These are phyloP conservation scores for Heteromeles arbutifolia DNA, from an alignment of 306 rosid species.

Conservation along the genomic window DNA sequence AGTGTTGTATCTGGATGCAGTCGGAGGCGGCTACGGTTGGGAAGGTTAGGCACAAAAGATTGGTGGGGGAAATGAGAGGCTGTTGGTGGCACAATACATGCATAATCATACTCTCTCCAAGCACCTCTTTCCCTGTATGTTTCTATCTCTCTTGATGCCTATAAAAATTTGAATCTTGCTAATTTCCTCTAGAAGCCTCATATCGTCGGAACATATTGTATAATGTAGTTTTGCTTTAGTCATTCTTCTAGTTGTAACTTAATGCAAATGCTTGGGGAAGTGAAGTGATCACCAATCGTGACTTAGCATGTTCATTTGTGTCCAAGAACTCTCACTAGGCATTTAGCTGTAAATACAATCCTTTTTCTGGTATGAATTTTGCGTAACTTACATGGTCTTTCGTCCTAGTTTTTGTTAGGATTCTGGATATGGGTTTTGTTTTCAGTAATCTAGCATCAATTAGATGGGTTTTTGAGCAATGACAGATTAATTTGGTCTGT, in stretches of 20 bases:
- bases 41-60: constrained; percentile 20
- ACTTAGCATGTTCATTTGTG: neutral
- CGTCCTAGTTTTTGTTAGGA: neutral
- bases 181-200: neutral
- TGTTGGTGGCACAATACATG: constrained; percentile 32
- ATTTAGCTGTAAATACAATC: neutral
- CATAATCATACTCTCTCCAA: constrained; percentile 29
- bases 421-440: too few species aligned
- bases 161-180: neutral
- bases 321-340: neutral
- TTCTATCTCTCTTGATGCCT: neutral
- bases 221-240: neutral
- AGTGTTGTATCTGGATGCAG: neutral
- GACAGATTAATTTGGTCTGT: too few species aligned
- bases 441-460: too few species aligned
- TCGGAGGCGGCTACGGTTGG: constrained; percentile 27
- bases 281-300: neutral
- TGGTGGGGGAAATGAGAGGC: constrained; percentile 32
- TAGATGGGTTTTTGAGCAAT: too few species aligned
- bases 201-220: neutral
- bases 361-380: neutral
- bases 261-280: neutral
- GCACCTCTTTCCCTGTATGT: neutral
- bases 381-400: neutral
- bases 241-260: neutral